Evolutionary conservation across 1,139 yeast species (phyloP).

Genomic region (Meyerozyma athensensis): DNA sequence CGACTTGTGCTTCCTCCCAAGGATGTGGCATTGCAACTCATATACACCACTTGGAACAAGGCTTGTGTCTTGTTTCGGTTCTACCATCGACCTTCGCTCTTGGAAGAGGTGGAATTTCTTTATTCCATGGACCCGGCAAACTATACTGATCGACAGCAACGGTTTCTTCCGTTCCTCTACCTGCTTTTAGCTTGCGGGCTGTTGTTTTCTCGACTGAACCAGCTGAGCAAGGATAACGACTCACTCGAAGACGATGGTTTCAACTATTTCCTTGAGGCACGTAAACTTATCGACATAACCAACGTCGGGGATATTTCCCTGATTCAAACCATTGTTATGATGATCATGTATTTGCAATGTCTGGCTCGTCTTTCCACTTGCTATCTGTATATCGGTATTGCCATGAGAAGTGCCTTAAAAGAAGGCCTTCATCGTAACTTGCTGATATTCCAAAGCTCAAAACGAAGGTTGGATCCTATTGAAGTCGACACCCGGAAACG

Average conservation of each 20-base stretch:
- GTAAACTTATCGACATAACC: slow-evolving; percentile 63
- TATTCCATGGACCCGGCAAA: slow-evolving; percentile 63
- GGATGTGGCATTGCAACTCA: slow-evolving; percentile 64
- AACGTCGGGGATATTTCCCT: slow-evolving; percentile 45
- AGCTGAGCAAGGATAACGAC: slow-evolving; percentile 28
- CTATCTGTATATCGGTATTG: slow-evolving; percentile 90
- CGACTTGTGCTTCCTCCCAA: slow-evolving; percentile 73
- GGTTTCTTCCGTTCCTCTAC: slow-evolving; percentile 74
- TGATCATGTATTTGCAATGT: slow-evolving; percentile 79
- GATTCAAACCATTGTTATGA: slow-evolving; percentile 67
- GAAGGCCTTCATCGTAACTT: slow-evolving; percentile 85
- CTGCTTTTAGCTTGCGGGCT: slow-evolving; percentile 37
- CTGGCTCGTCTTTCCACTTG: slow-evolving; percentile 88
- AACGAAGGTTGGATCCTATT: slow-evolving; percentile 61
- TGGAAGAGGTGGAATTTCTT: slow-evolving; percentile 37
- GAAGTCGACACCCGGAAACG: slow-evolving; percentile 84
- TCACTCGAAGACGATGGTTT: slow-evolving; percentile 73
- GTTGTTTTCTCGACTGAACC: slow-evolving; percentile 7
- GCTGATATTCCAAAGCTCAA: slow-evolving; percentile 46
- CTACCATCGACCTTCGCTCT: slow-evolving; percentile 79
- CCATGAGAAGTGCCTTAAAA: slow-evolving; percentile 77
- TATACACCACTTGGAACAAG: slow-evolving; percentile 77
- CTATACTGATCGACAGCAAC: slow-evolving; percentile 69
- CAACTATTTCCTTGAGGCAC: slow-evolving; percentile 76
- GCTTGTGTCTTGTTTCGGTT: slow-evolving; percentile 83